phyloP scores from a whole-genome alignment of 768 basidiomycete genomes.

The Kwoniella pini region DNA sequence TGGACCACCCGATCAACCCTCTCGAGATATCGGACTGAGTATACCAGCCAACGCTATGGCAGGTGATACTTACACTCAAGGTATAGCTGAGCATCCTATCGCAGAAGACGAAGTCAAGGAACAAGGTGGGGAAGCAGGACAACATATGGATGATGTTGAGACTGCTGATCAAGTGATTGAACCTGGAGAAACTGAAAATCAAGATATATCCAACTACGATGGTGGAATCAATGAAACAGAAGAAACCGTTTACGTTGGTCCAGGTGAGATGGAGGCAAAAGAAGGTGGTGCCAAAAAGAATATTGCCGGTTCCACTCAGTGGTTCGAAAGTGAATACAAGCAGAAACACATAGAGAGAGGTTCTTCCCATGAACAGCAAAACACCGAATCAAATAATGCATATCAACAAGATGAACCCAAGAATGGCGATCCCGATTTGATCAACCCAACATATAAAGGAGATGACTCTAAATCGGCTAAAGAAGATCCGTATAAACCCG shows the following conservation, averaged over 20 bases:
- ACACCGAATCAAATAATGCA: neutral
- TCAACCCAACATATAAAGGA: slow-evolving; percentile 4
- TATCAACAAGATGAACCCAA: neutral
- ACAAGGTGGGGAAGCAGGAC: slow-evolving; percentile 36
- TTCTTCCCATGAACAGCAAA: neutral
- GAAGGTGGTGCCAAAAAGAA: slow-evolving; percentile 11
- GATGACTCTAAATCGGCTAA: slow-evolving; percentile 1
- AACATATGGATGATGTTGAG: slow-evolving; percentile 28
- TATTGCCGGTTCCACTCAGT: neutral
- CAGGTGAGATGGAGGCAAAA: slow-evolving; percentile 12
- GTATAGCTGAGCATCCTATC: slow-evolving; percentile 27
- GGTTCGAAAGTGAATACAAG: neutral
- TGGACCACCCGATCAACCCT: slow-evolving; percentile 19
- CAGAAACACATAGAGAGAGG: slow-evolving; percentile 3
- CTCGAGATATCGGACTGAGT: neutral
- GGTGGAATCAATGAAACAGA: slow-evolving; percentile 7
- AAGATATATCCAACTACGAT: neutral
- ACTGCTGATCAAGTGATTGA: slow-evolving; percentile 21
- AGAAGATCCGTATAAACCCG: slow-evolving; percentile 6
- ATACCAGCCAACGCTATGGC: slow-evolving; percentile 20
- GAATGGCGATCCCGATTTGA: slow-evolving; percentile 2
- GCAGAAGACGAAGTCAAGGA: slow-evolving; percentile 23
- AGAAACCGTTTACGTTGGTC: neutral
- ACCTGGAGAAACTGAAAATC: slow-evolving; percentile 12
- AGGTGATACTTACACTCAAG: slow-evolving; percentile 19